These are phyloP conservation scores for Verbena officinalis DNA, from an alignment of 257 asterid genomes.

Conservation along the genomic window DNA sequence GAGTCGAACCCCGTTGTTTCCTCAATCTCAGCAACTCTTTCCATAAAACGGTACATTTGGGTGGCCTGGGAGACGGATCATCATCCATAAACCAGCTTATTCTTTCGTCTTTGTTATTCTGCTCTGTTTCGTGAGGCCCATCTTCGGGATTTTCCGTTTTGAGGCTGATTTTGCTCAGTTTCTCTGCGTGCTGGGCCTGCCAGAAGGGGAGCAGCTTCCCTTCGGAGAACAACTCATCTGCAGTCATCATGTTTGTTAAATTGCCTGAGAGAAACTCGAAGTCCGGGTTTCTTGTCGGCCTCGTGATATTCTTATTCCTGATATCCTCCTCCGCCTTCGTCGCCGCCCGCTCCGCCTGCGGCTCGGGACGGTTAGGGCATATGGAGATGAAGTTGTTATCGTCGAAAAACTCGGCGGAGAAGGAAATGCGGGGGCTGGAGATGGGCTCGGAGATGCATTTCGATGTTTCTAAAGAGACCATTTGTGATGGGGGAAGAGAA, in stretches of 20 bases:
- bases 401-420: slow-evolving; percentile 85
- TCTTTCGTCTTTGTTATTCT: slow-evolving; percentile 35
- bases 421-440: slow-evolving; percentile 61
- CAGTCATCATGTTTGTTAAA: slow-evolving; percentile 47
- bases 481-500: slow-evolving; percentile 21
- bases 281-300: slow-evolving; percentile 33
- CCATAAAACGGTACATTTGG: slow-evolving; percentile 84
- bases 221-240: slow-evolving; percentile 74
- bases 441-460: slow-evolving; percentile 33
- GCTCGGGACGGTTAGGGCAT: slow-evolving; percentile 43
- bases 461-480: slow-evolving; percentile 52
- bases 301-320: slow-evolving; percentile 19
- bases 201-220: slow-evolving; percentile 82
- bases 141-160: slow-evolving; percentile 34
- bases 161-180: slow-evolving; percentile 48
- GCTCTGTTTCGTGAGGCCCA: slow-evolving; percentile 6
- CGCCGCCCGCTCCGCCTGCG: background rate
- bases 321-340: background rate
- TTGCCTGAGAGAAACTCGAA: slow-evolving; percentile 74
- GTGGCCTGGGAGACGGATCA: slow-evolving; percentile 94
- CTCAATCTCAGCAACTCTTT: slow-evolving; percentile 69
- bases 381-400: slow-evolving; percentile 69
- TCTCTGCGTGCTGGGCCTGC: slow-evolving; percentile 60
- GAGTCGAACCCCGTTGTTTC: slow-evolving; percentile 57
- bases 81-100: slow-evolving; percentile 85